Base-by-base conservation (phyloP, 1,284 basidiomycete species). In the Naganishia cerealis region DNA sequence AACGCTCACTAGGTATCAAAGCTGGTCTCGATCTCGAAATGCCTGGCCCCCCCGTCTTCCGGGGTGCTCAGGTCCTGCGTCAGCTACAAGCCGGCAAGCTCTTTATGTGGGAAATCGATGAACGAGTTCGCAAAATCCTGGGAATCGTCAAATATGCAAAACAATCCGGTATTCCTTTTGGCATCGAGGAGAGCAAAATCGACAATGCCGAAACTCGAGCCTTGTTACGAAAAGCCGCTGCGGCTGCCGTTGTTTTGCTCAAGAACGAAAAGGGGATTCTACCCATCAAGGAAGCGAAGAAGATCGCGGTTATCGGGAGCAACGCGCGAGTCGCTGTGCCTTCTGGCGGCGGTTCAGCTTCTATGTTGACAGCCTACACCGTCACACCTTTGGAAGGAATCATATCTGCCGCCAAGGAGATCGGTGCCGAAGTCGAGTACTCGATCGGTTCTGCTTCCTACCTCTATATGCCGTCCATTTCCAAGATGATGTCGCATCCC, bases 11-110 rank as follows among this genome's bases (percentile, higher is more conserved):
- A 66, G 63, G 63, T 50, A 82, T 91, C 73, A 90, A 89, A 70
- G 89, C 89, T 12, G 88, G 88, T 0, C 81, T 91, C 36, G 90
- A 91, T 75, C 83, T 92, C 33, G 90, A 92, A 76, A 90, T 91
- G 88, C 88, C 88, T 4, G 70, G 70, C 0, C 67, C 70, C 7
- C 65, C 67, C 29, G 65, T 75, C 59, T 73, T 76, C 70, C 74
- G 80, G 38, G 77, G 74, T 16, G 66, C 68, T 21, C 71, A 70
- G 26, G 83, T 90, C 72, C 85, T 85, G 70, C 85, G 89, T 48
- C 85, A 85, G 0, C 84, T 91, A 57, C 77, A 79, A 21, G 84
- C 86, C 6, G 82, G 87, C 21, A 91, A 91, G 79, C 78, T 90
- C 58, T 86, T 84, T 0, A 75, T 82, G 29, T 83, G 85, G n/a